These are phyloP conservation scores for Ophiostoma novo-ulmi DNA, from an alignment of 2,329 filamentous ascomycete genomes.

Conservation along the genomic window DNA sequence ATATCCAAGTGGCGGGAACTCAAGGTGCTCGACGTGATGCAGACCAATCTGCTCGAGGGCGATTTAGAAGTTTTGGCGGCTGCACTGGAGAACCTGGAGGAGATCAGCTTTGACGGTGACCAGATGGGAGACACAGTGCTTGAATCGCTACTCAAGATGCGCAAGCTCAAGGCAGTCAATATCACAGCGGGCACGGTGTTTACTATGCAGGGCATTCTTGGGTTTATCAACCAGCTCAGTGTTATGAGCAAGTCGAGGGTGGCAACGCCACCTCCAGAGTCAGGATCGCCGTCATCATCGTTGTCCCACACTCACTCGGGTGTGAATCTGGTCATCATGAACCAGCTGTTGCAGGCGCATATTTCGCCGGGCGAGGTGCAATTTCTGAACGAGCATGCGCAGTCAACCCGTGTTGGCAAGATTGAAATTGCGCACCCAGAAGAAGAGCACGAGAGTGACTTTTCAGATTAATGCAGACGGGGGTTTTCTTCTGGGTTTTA, in stretches of 20 bases:
- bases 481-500: not conserved
- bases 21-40: constrained; percentile 47
- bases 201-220: constrained; percentile 45
- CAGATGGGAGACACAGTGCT: constrained; percentile 46
- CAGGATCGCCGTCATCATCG: not conserved
- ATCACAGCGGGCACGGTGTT: constrained; percentile 54
- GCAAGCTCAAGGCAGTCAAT: constrained; percentile 47
- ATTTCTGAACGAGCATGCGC: constrained; percentile 30
- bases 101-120: constrained; percentile 53
- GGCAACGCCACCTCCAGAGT: not conserved
- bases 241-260: not conserved
- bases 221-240: constrained; percentile 35
- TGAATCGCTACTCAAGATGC: constrained; percentile 35
- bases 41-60: constrained; percentile 45
- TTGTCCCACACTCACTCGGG: constrained; percentile 23
- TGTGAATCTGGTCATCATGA: constrained; percentile 35
- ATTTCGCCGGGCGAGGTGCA: constrained; percentile 31
- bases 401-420: constrained; percentile 31
- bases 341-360: constrained; percentile 33
- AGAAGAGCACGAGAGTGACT: constrained; percentile 37
- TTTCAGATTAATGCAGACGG: constrained; percentile 30
- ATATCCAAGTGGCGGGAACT: constrained; percentile 50
- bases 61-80: constrained; percentile 47
- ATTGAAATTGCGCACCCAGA: constrained; percentile 37
- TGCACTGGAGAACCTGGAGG: constrained; percentile 46